Conservation (phyloP, 352 stramenopile genomes). For the Phytophthora pini region DNA sequence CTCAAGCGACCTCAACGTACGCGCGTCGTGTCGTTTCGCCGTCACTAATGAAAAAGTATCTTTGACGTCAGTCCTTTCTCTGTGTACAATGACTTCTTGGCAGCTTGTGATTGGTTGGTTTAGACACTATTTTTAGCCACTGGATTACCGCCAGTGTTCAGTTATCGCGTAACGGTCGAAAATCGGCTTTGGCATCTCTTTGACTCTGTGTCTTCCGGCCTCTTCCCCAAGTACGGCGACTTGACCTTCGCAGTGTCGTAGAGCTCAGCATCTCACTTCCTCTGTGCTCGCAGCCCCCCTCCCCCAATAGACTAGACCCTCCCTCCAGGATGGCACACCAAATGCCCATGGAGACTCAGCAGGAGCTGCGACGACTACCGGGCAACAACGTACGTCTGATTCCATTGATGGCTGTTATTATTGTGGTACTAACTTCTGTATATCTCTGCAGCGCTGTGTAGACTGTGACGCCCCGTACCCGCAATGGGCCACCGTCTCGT, state of each 20-base stretch:
- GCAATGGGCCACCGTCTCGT: constrained; percentile 94
- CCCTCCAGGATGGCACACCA: constrained; percentile 62
- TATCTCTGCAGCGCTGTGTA: constrained; percentile 81
- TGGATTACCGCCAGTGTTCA: constrained; percentile 13
- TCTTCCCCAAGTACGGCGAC: constrained; percentile 15
- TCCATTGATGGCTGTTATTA: neutral
- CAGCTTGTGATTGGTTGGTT: constrained; percentile 43
- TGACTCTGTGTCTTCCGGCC: constrained; percentile 25
- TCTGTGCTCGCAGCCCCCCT: neutral
- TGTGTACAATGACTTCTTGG: constrained; percentile 26
- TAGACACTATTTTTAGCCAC: constrained; percentile 24
- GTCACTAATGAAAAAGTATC: constrained; percentile 33
- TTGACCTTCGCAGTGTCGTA: neutral
- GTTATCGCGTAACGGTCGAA: constrained; percentile 5
- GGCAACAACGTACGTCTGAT: constrained; percentile 79
- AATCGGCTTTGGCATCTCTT: neutral
- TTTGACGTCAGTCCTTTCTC: constrained; percentile 13
- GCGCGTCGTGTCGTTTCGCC: constrained; percentile 64
- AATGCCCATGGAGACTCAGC: constrained; percentile 87
- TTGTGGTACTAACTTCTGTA: constrained; percentile 5
- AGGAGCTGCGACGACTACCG: constrained; percentile 81
- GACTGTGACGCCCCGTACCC: constrained; percentile 95
- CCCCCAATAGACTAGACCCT: constrained; percentile 21
- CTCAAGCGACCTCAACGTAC: constrained; percentile 75
- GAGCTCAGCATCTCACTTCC: neutral